phyloP scores from a whole-genome alignment of 2,329 filamentous ascomycete species.

The Pseudogymnoascus sp. region DNA sequence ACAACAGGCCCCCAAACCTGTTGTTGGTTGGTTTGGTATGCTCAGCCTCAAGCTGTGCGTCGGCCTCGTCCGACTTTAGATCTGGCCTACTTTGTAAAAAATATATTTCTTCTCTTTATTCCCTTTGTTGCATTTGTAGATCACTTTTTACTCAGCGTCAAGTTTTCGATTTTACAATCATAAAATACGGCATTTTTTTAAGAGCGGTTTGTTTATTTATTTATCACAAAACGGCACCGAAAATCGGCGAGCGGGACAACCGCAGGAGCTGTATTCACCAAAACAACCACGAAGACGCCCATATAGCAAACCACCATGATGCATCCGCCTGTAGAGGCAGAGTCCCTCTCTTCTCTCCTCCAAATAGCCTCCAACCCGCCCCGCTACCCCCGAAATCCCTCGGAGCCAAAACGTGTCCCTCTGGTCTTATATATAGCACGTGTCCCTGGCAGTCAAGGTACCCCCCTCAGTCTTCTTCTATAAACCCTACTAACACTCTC shows the following conservation, averaged over 20 bases:
- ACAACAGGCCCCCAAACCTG: not conserved
- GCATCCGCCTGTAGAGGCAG: conserved; percentile 55
- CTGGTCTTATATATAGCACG: conserved; percentile 85
- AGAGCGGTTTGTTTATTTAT: not conserved
- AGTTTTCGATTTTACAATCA: not conserved
- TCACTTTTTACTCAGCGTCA: not conserved
- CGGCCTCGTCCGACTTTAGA: not conserved
- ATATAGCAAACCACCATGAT: not conserved
- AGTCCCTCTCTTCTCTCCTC: conserved; percentile 73
- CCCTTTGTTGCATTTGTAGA: not conserved
- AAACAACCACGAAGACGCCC: not conserved
- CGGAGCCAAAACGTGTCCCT: conserved; percentile 59
- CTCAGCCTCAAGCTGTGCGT: not conserved
- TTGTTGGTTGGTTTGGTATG: not conserved
- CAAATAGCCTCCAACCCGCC: conserved; percentile 79
- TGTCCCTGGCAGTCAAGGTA: conserved; percentile 85
- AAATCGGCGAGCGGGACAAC: not conserved
- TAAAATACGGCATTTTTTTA: not conserved
- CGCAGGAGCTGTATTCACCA: not conserved
- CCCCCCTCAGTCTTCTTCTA: conserved; percentile 18
- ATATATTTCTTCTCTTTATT: not conserved
- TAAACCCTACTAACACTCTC: conserved; percentile 13
- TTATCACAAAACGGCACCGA: not conserved
- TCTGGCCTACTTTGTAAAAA: not conserved
- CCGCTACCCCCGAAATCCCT: conserved; percentile 71